Base-by-base conservation (phyloP, 768 basidiomycete genomes). In the Naganishia kalamii region DNA sequence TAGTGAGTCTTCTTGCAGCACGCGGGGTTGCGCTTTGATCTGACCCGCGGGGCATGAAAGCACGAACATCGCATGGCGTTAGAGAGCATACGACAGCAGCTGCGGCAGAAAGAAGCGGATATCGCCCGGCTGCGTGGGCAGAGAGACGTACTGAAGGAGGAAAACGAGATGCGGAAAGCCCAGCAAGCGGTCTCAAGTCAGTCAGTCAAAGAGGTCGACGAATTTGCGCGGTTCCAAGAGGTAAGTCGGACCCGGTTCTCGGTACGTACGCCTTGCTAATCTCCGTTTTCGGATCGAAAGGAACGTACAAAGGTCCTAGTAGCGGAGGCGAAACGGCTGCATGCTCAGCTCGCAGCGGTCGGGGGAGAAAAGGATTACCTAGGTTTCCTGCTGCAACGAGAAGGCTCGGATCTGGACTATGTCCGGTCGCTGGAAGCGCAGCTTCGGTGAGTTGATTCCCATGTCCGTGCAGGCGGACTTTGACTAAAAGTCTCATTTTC, bases 261-360 rank as follows among this genome's bases (percentile, higher is more conserved):
- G 19, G 61, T 66, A 41, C 67, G 66, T 5, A 13, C 23, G 27
- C 33, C n/a, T 21, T 25, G 25, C 46, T 33, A 50, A 25, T 37
- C 15, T 15, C 12, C 25, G 30, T 23, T 60, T 48, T 10, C 13
- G 29, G 3, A 27, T 13, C 21, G 15, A 49, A 66, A 91, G 85
- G 88, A 88, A 66, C 87, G 92, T 41, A 86, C 97, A 47, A 74
- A 75, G 13, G 83, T 85, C 30, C 75, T 94, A 27, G 80, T 85
- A 67, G 87, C 87, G 1, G 91, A 97, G 75, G 79, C 88, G 12
- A 82, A 80, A 44, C 83, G 92, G 25, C 81, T 88, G 68, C 89
- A 88, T 75, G 82, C 87, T 17, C 83, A 84, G 32, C 80, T 93
- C n/a, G 91, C 89, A 21, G 89, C 90, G 0, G 79, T 85, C 29